phyloP scores from a whole-genome alignment of 805 yeast genomes.

The Kazachstania bromeliacearum region DNA sequence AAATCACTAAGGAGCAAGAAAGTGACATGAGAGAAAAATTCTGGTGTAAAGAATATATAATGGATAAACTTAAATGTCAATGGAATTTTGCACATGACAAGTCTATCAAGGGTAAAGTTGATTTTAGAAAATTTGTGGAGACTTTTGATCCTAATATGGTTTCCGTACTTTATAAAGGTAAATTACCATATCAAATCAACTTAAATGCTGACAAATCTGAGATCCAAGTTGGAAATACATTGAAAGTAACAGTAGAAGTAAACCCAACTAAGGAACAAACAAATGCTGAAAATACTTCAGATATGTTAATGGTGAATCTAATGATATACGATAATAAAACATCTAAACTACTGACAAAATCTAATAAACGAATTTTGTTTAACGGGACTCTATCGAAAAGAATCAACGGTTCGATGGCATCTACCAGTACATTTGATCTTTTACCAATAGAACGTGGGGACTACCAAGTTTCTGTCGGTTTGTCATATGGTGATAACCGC shows the following conservation, averaged over 20 bases:
- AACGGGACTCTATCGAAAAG: slow-evolving; percentile 59
- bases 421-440: slow-evolving; percentile 36
- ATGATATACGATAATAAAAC: slow-evolving; percentile 20
- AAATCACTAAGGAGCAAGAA: slow-evolving; percentile 47
- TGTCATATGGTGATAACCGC: slow-evolving; percentile 6
- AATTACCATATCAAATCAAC: slow-evolving; percentile 12
- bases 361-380: slow-evolving; percentile 51
- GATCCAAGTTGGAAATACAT: slow-evolving; percentile 11
- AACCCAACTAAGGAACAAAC: slow-evolving; percentile 3
- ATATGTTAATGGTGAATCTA: slow-evolving; percentile 7
- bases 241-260: slow-evolving; percentile 9
- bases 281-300: neutral
- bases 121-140: slow-evolving; percentile 21
- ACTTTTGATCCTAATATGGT: slow-evolving; percentile 20
- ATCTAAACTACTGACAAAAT: slow-evolving; percentile 15
- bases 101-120: slow-evolving; percentile 14
- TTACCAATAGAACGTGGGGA: slow-evolving; percentile 68
- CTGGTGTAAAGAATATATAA: slow-evolving; percentile 69
- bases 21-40: slow-evolving; percentile 50
- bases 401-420: slow-evolving; percentile 34
- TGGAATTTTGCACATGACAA: slow-evolving; percentile 40
- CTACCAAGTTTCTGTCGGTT: slow-evolving; percentile 60
- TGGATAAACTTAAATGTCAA: slow-evolving; percentile 48
- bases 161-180: slow-evolving; percentile 16
- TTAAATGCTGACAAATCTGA: slow-evolving; percentile 7